Base-by-base conservation (phyloP, 2,329 filamentous ascomycete genomes). In the Myriosclerotinia scirpicola region DNA sequence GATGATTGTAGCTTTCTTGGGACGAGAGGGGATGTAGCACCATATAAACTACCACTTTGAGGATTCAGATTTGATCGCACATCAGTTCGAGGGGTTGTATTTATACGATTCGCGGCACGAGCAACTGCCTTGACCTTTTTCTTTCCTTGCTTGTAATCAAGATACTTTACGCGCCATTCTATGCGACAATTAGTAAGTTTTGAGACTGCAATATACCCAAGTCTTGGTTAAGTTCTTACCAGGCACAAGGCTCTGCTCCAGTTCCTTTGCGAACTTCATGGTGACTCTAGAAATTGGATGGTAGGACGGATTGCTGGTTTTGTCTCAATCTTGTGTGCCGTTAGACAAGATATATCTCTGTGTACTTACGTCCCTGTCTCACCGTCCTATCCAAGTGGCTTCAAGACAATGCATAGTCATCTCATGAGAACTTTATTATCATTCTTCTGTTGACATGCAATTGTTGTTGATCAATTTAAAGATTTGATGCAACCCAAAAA, bases 91-190 rank as follows among this genome's bases (percentile, higher is more conserved):
- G 87, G 85, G 0, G 85, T 84, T 67, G 81, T 78, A 68, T 84
- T 81, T 76, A 86, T 78, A 80, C 86, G 79, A 80, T 85, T 83
- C 69, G 95, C 84, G 67, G 92, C 92, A 69, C 90, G 86, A 34
- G 84, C 80, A 63, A 97, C 88, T 66, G 87, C 88, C 79, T 97
- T 98, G 78, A 98, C 84, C 76, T 93, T 90, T 80, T 97, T 97
- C 81, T 98, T 98, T 68, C 93, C 94, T 66, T 88, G 88, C 84
- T 96, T 97, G 83, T 98, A 98, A 79, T 97, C 87, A 73, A 98
- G 85, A 78, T 97, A 98, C 79, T 97, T 96, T 77, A 89, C 85
- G 75, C 91, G 87, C 94, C 94, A 98, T 85, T 98, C 87, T 89
- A 72, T 38, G 17, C 11, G 53, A 30, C n/a, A 17, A 38, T 67